These are phyloP conservation scores for Penicillium paradoxum DNA, from an alignment of 495 filamentous ascomycete genomes.

Conservation along the genomic window DNA sequence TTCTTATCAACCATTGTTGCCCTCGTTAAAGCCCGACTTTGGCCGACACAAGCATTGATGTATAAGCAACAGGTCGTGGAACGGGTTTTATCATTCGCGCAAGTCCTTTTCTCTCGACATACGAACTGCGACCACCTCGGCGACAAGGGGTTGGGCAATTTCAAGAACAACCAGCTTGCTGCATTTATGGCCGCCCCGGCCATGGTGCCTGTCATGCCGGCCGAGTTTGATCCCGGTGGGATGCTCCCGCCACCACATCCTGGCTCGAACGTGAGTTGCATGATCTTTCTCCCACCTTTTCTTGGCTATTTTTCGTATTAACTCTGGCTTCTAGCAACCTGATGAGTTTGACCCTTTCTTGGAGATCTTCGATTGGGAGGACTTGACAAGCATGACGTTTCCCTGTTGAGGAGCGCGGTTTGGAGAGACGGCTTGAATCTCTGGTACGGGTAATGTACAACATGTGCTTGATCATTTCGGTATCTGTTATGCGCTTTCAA, in stretches of 20 bases:
- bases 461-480: neutral
- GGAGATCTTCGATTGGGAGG: constrained; percentile 43
- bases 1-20: constrained; percentile 41
- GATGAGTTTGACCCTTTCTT: constrained; percentile 41
- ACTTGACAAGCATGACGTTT: constrained; percentile 34
- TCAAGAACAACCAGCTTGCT: constrained; percentile 32
- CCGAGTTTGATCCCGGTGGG: constrained; percentile 21
- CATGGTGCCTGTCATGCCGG: constrained; percentile 21
- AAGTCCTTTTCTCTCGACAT: constrained; percentile 35
- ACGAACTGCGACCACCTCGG: constrained; percentile 37
- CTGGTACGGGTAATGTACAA: neutral
- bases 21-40: constrained; percentile 36
- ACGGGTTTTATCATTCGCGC: constrained; percentile 35
- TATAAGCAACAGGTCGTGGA: constrained; percentile 41
- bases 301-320: neutral
- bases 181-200: constrained; percentile 24
- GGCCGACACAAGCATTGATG: constrained; percentile 32
- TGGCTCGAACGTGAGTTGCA: constrained; percentile 28
- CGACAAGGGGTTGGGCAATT: constrained; percentile 29
- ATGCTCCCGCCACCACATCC: constrained; percentile 23
- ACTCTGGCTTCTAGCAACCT: constrained; percentile 20
- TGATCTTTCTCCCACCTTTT: neutral
- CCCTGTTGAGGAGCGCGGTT: constrained; percentile 13
- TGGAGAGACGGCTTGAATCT: neutral
- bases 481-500: neutral